Evolutionary conservation across 1,284 basidiomycete species (phyloP).

Genomic region (Leccinum glutinopallens): DNA sequence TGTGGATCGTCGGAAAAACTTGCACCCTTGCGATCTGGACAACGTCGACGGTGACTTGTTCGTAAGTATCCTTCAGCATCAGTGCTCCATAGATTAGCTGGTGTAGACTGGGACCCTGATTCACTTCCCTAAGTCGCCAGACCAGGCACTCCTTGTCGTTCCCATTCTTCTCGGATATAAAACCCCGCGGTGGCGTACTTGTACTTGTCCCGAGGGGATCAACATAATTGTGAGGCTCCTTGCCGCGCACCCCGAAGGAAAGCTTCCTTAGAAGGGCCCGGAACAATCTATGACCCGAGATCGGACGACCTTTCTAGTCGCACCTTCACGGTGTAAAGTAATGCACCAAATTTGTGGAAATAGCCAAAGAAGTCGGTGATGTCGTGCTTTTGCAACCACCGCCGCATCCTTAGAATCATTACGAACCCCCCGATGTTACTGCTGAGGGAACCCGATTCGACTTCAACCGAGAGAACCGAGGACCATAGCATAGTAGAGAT

Average conservation of each 20-base stretch:
- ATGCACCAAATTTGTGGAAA: conserved; percentile 6
- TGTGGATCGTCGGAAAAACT: conserved; percentile 8
- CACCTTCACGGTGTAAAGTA: conserved; percentile 12
- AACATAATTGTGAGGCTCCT: conserved; percentile 10
- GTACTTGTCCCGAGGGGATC: conserved; percentile 12
- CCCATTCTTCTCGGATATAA: conserved; percentile 15
- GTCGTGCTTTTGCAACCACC: conserved; percentile 12
- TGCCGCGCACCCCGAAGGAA: conserved; percentile 9
- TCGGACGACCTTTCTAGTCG: conserved; percentile 5
- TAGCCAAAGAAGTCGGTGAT: conserved; percentile 11
- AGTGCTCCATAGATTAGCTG: neutral
- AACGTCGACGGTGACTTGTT: conserved; percentile 9
- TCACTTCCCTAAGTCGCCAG: conserved; percentile 16
- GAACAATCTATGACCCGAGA: conserved; percentile 6
- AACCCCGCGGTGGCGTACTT: conserved; percentile 7
- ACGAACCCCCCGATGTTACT: conserved; percentile 14
- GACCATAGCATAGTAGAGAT: conserved; percentile 10
- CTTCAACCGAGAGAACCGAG: conserved; percentile 14
- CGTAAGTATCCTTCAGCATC: conserved; percentile 2
- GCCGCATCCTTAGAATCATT: conserved; percentile 14
- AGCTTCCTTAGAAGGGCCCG: neutral
- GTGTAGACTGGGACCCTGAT: neutral
- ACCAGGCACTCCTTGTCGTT: conserved; percentile 7
- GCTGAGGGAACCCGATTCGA: conserved; percentile 8
- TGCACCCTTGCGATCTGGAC: conserved; percentile 8